phyloP scores from a whole-genome alignment of 768 basidiomycete genomes.

The Cyclocybe aegerita region DNA sequence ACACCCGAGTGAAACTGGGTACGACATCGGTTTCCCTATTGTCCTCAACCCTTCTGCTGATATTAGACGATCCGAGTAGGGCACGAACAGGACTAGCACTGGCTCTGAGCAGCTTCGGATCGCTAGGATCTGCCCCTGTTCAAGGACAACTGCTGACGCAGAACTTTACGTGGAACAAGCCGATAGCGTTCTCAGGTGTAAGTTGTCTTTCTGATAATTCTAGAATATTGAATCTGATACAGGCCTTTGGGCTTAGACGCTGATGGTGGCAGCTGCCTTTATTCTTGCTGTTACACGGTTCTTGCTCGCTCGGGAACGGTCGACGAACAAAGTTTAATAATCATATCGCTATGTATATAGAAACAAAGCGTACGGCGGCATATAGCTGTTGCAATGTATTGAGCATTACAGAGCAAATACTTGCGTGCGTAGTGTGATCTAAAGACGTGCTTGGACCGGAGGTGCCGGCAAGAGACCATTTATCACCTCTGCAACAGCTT shows the following conservation, averaged over 20 bases:
- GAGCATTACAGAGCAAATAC: background rate
- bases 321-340: background rate
- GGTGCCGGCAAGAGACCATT: background rate
- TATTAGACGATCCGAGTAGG: constrained; percentile 14
- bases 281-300: background rate
- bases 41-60: too few relatives aligned
- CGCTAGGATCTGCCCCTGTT: constrained; percentile 28
- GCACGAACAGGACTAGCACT: constrained; percentile 32
- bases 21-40: constrained; percentile 3
- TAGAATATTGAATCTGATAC: too few relatives aligned
- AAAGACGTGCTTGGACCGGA: background rate
- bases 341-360: background rate
- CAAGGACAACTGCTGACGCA: constrained; percentile 31
- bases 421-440: background rate
- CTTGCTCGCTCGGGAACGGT: background rate
- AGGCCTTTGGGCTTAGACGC: background rate
- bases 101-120: constrained; percentile 27
- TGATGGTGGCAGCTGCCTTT: background rate
- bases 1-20: constrained; percentile 35
- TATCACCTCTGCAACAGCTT: background rate
- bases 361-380: background rate
- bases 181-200: constrained; percentile 33
- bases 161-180: constrained; percentile 26
- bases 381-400: background rate
- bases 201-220: constrained; percentile 1